Conservation (phyloP, 116 monocot genomes). For the Zostera marina region DNA sequence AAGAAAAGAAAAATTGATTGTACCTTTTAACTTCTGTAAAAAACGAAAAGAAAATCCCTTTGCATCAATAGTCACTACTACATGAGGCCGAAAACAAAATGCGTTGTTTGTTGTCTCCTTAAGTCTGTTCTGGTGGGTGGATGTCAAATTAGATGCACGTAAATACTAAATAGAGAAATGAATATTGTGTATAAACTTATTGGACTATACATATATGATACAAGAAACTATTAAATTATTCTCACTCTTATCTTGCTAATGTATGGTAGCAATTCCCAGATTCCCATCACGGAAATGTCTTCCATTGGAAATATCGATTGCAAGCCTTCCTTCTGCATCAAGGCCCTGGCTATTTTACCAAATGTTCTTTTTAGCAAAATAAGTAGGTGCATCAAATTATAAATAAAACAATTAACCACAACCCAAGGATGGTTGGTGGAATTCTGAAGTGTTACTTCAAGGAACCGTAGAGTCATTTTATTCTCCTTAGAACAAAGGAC, state of each 20-base stretch:
- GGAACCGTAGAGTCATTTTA: no score
- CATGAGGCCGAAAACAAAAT: conserved; percentile 60
- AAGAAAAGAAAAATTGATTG: not conserved
- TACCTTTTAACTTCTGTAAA: conserved; percentile 56
- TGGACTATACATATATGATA: not conserved
- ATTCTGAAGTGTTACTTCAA: no score
- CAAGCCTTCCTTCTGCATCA: conserved; percentile 66
- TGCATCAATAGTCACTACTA: conserved; percentile 82
- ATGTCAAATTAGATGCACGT: not conserved
- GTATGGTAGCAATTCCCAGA: conserved; percentile 84
- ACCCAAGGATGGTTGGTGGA: no score
- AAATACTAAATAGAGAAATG: conserved; percentile 7
- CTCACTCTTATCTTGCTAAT: conserved; percentile 60
- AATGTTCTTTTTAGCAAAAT: not conserved
- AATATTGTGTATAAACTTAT: conserved; percentile 10
- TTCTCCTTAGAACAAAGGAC: no score
- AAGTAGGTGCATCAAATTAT: no score
- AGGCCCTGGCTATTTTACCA: conserved; percentile 22
- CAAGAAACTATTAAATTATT: not conserved
- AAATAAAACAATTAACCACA: not conserved
- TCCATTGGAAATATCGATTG: conserved; percentile 82
- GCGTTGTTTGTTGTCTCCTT: conserved; percentile 42
- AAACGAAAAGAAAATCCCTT: conserved; percentile 95
- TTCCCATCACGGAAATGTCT: conserved; percentile 91
- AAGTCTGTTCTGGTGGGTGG: conserved; percentile 30